Percentiles rank a stretch among this genome's conserved stretches.
phyloP scores from a whole-genome alignment of 139 green algal species.

The Micromonas pusilla region DNA sequence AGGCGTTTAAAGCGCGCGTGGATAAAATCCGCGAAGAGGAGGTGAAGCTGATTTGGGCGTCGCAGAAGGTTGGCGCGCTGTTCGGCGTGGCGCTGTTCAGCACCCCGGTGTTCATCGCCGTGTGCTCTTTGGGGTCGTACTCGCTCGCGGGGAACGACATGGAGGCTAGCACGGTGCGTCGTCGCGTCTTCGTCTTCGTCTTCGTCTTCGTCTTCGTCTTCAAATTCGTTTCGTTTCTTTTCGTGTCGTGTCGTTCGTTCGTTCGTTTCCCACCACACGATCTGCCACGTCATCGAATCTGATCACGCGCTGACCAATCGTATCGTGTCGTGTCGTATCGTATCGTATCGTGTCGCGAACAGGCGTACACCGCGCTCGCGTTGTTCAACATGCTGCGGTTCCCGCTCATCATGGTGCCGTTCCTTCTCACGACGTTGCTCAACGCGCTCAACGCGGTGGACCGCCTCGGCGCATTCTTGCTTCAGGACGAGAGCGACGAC shows the following conservation, averaged over 20 bases:
- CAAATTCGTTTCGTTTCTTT: conserved; percentile 83
- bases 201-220: conserved; percentile 84
- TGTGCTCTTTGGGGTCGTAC: conserved; percentile 75
- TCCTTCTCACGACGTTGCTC: conserved; percentile 41
- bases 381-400: conserved; percentile 90
- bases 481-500: conserved; percentile 48
- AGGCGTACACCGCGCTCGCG: conserved; percentile 82
- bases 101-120: conserved; percentile 46
- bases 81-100: conserved; percentile 38
- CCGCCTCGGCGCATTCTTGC: conserved; percentile 46
- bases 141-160: conserved; percentile 52
- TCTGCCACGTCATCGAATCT: no score
- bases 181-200: no score
- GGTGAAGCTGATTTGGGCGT: conserved; percentile 11
- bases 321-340: no score
- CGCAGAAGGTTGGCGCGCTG: conserved; percentile 23
- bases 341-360: no score
- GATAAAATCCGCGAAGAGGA: conserved; percentile 1
- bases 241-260: no score
- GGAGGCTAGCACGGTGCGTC: conserved; percentile 74
- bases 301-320: no score
- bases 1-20: conserved; percentile 22
- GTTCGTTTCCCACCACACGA: no score
- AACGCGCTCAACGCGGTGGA: conserved; percentile 52
- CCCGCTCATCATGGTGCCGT: conserved; percentile 80